Conservation (phyloP, 371 early-diverging fungal genomes). For the Vairimorpha necatrix region DNA sequence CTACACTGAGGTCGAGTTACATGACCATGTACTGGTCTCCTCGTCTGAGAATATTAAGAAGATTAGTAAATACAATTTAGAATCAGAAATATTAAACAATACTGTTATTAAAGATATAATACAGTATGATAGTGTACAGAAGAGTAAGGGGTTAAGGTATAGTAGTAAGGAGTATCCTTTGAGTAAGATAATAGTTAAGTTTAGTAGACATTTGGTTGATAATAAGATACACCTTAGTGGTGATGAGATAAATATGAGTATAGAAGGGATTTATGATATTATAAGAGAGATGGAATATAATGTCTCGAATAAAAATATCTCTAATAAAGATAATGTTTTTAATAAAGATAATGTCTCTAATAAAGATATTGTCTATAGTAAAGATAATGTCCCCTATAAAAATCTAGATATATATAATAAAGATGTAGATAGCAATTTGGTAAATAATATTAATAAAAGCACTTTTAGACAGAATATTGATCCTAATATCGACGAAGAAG, state of each 20-base stretch:
- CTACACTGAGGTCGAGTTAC: not conserved
- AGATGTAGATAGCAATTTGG: too few relatives aligned
- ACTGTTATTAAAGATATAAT: not conserved
- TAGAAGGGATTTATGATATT: not conserved
- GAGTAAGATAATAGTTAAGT: not conserved
- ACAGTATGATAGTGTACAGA: not conserved
- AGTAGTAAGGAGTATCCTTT: not conserved
- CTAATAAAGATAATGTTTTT: too few relatives aligned
- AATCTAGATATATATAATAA: too few relatives aligned
- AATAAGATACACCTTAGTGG: not conserved
- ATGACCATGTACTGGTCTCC: not conserved
- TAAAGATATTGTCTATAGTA: too few relatives aligned
- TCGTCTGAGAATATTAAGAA: not conserved
- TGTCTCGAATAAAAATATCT: too few relatives aligned
- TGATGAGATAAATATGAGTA: not conserved
- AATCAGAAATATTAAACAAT: not conserved
- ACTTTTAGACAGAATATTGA: not conserved
- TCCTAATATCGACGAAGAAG: not conserved
- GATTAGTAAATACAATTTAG: not conserved
- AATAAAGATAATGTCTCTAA: too few relatives aligned
- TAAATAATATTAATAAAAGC: too few relatives aligned
- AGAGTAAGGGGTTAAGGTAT: not conserved
- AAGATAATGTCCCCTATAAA: too few relatives aligned
- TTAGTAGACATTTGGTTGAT: not conserved
- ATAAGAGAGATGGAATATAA: not conserved